Base-by-base conservation (phyloP, 192 early-diverging fungal genomes). In the Chytriomyces sp. region DNA sequence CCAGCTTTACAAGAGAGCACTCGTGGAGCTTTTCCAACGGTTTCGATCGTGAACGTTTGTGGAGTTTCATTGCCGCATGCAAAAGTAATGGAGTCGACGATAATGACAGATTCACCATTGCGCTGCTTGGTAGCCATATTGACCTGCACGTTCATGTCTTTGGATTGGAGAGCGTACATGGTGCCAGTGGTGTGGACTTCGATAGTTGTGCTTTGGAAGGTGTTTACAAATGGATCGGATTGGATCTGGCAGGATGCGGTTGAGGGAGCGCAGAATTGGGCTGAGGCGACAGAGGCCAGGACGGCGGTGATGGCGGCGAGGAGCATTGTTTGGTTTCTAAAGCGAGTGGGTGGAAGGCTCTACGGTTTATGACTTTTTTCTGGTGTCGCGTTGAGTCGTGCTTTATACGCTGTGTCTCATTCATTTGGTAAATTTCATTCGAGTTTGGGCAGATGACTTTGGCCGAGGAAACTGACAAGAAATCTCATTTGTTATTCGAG, bases 141-240 rank as follows among this genome's bases (percentile, higher is more conserved):
- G 45, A 67, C 45, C 5, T 67, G 66, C 35, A 67, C 66, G 10
- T 67, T 28, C 66, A 67, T 67, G 45, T 67, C 66, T 26, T 45
- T 13, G 8, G 66, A 11, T 1, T 67, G 13, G 18, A 67, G 66
- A 67, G 66, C 66, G 1, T 46, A 47, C 35, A 35, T 23, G 8
- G 43, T n/a, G 13, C 66, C 66, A 11, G 28, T 13, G 11, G 10
- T 67, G 35, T 67, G 18, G 66, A 67, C 11, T 11, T 13, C 13
- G 11, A 18, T 18, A 13, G 28, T 43, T 9, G 9, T 26, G 35
- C 35, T 18, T 8, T 35, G 13, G 46, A 67, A 67, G 26, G 66
- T 67, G 45, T 43, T 46, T 11, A 67, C 45, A 9, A 11, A 67
- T 9, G 66, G 66, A 26, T 46, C 66, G 13, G 66, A 28, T 18